phyloP scores from a whole-genome alignment of 192 early-diverging fungal genomes.

The Backusella morwellensis region DNA sequence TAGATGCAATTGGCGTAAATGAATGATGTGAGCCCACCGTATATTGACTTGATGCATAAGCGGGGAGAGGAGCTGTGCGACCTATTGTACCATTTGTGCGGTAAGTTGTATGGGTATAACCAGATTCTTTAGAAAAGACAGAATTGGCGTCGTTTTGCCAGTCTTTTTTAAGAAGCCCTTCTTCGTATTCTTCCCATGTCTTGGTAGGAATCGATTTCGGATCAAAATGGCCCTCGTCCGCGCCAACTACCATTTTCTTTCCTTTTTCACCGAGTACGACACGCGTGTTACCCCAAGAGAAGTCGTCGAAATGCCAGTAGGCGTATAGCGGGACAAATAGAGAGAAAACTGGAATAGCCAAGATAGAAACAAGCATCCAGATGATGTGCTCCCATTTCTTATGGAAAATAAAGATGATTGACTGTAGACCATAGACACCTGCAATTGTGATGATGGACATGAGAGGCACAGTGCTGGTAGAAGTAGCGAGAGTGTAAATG shows the following conservation, averaged over 20 bases:
- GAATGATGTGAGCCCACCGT: background rate
- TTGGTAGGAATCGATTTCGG: conserved; percentile 54
- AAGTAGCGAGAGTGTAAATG: conserved; percentile 57
- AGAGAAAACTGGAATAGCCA: conserved; percentile 71
- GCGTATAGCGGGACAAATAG: conserved; percentile 64
- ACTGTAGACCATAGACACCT: conserved; percentile 86
- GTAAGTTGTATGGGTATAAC: conserved; percentile 38
- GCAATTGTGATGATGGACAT: conserved; percentile 84
- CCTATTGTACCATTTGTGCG: conserved; percentile 21
- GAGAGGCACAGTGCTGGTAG: conserved; percentile 63
- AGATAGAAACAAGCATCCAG: conserved; percentile 82
- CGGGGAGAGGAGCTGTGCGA: background rate
- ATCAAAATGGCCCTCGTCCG: conserved; percentile 66
- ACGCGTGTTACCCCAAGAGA: conserved; percentile 84
- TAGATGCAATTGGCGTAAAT: background rate
- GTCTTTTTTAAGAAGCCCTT: conserved; percentile 31
- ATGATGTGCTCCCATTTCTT: conserved; percentile 74
- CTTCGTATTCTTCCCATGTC: conserved; percentile 6
- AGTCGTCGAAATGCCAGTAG: conserved; percentile 99
- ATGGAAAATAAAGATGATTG: conserved; percentile 75
- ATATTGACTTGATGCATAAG: background rate
- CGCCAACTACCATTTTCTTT: conserved; percentile 38
- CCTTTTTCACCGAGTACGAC: conserved; percentile 53
- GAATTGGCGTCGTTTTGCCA: conserved; percentile 35
- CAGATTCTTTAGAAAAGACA: conserved; percentile 45